Evolutionary conservation across 1,284 basidiomycete genomes (phyloP).

Genomic region (Malassezia arunalokei): DNA sequence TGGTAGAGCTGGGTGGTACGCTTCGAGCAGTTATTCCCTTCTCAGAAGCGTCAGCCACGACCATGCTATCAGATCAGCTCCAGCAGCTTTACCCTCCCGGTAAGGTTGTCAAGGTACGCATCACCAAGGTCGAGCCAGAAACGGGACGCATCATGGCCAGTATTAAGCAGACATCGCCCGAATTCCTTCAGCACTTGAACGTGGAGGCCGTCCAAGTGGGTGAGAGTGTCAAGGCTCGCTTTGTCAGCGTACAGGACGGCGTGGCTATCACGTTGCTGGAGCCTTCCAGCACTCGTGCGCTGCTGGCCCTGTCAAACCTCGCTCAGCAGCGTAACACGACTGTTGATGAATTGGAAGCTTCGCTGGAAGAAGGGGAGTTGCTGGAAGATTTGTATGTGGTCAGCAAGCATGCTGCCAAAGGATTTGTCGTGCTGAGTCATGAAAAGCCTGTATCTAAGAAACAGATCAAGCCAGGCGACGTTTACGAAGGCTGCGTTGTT

Average conservation of each 20-base stretch:
- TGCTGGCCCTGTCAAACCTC: constrained; percentile 73
- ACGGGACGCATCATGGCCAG: constrained; percentile 65
- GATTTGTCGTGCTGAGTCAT: constrained; percentile 25
- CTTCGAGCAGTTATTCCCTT: constrained; percentile 65
- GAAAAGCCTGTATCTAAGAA: constrained; percentile 60
- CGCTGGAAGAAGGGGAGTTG: constrained; percentile 61
- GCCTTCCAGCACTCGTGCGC: constrained; percentile 58
- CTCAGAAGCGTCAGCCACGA: constrained; percentile 27
- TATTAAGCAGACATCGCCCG: constrained; percentile 60
- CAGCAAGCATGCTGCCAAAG: constrained; percentile 57
- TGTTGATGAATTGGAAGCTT: constrained; percentile 59
- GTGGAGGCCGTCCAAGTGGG: constrained; percentile 37
- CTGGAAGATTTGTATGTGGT: constrained; percentile 72
- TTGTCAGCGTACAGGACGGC: constrained; percentile 37
- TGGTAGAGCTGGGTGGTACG: constrained; percentile 58
- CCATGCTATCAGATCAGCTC: constrained; percentile 18
- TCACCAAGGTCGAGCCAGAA: constrained; percentile 61
- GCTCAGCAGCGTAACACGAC: constrained; percentile 65
- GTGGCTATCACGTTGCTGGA: constrained; percentile 37
- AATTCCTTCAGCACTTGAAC: constrained; percentile 34
- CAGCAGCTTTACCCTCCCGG: constrained; percentile 61
- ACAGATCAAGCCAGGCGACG: constrained; percentile 63
- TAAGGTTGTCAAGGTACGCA: constrained; percentile 68
- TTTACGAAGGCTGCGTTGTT: constrained; percentile 69
- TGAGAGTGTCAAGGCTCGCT: constrained; percentile 33